Conservation (phyloP, 441 rosid species). For the Adansonia rubrostipa region DNA sequence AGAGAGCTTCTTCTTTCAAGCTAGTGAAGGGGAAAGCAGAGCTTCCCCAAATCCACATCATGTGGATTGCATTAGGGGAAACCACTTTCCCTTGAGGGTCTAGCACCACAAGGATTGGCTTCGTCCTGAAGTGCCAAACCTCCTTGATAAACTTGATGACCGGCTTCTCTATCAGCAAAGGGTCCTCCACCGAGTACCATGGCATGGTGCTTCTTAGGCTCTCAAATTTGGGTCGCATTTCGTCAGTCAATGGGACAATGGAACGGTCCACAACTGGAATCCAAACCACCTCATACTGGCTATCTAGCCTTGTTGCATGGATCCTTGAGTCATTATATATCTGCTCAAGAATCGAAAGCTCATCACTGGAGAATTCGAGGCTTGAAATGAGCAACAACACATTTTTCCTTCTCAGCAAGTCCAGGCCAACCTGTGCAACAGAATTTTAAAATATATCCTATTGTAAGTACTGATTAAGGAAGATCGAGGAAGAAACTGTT, state of each 20-base stretch:
- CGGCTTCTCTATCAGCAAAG: conserved; percentile 44
- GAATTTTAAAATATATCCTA: background rate
- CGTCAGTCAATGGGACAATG: conserved; percentile 40
- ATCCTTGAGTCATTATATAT: conserved; percentile 60
- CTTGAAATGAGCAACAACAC: conserved; percentile 65
- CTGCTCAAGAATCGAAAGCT: conserved; percentile 62
- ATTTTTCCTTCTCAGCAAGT: conserved; percentile 63
- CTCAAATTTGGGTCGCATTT: conserved; percentile 46
- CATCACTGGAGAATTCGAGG: conserved; percentile 57
- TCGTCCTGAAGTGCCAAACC: conserved; percentile 67
- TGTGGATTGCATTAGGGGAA: conserved; percentile 67
- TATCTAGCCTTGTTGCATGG: conserved; percentile 40
- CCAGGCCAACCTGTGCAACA: conserved; percentile 36
- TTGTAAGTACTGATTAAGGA: background rate
- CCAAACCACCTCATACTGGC: conserved; percentile 68
- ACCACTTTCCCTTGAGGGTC: conserved; percentile 70
- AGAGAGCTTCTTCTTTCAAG: conserved; percentile 55
- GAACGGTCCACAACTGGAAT: conserved; percentile 56
- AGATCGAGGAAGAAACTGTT: background rate
- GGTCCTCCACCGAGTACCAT: conserved; percentile 68
- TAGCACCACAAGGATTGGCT: conserved; percentile 66
- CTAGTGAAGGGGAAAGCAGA: conserved; percentile 69
- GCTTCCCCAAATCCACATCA: conserved; percentile 86
- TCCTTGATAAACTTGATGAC: conserved; percentile 56
- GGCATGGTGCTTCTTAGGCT: conserved; percentile 52